These are phyloP conservation scores for Pseudognaphalium luteoalbum DNA, from an alignment of 129 eudicot species.

Conservation along the genomic window DNA sequence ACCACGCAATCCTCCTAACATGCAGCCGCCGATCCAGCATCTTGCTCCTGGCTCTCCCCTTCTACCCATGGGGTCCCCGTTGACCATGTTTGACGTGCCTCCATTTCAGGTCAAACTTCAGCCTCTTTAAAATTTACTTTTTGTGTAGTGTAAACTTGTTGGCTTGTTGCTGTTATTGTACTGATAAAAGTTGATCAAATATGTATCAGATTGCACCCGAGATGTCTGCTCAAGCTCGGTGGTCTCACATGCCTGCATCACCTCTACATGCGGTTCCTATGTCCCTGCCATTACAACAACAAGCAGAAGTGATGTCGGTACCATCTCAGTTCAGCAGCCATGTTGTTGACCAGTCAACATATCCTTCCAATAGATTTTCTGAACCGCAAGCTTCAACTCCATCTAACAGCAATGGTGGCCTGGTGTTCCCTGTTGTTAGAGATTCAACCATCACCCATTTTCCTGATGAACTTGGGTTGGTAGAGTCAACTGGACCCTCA, in stretches of 20 bases:
- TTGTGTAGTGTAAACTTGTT: background rate
- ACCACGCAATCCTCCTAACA: constrained; percentile 56
- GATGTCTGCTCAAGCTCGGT: constrained; percentile 57
- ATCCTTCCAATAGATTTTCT: constrained; percentile 47
- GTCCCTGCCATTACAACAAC: constrained; percentile 66
- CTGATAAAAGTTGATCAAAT: constrained; percentile 16
- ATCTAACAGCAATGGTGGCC: constrained; percentile 32
- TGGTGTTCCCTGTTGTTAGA: constrained; percentile 40
- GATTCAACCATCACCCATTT: constrained; percentile 45
- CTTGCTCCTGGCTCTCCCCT: constrained; percentile 85
- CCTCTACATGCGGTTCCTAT: constrained; percentile 50
- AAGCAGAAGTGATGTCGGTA: constrained; percentile 41
- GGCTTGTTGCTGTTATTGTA: background rate
- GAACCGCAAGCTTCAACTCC: constrained; percentile 54
- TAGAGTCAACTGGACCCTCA: constrained; percentile 43
- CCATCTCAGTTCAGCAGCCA: constrained; percentile 60
- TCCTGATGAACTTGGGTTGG: constrained; percentile 58
- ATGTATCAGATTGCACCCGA: constrained; percentile 68
- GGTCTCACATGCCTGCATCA: constrained; percentile 71
- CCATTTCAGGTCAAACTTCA: constrained; percentile 74
- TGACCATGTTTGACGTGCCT: constrained; percentile 84
- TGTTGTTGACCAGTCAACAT: constrained; percentile 52
- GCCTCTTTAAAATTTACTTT: background rate
- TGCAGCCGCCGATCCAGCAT: constrained; percentile 62
- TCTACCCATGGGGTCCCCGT: constrained; percentile 75